Percentiles rank a stretch among this genome's conserved stretches.
These are phyloP conservation scores for Fagus sylvatica DNA, from an alignment of 306 rosid genomes.

Conservation along the genomic window DNA sequence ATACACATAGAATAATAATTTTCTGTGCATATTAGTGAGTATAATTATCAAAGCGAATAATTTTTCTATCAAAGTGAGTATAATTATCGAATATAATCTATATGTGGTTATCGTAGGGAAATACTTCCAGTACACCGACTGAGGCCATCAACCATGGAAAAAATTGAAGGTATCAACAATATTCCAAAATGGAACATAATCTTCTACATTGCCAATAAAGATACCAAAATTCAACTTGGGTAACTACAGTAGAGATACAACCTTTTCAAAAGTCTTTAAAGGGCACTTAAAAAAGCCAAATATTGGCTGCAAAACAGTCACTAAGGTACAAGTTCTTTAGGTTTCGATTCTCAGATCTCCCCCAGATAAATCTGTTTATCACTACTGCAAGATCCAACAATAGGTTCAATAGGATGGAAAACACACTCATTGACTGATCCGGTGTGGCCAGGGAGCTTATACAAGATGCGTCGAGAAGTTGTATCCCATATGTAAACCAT, in stretches of 20 bases:
- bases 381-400: constrained; percentile 86
- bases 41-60: too few species aligned
- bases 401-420: constrained; percentile 84
- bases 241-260: background rate
- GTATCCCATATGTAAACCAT: constrained; percentile 97
- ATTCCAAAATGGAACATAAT: too few species aligned
- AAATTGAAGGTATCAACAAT: too few species aligned
- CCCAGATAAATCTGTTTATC: constrained; percentile 92
- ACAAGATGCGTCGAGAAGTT: constrained; percentile 83
- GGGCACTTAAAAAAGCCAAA: background rate
- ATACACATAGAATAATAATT: too few species aligned
- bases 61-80: too few species aligned
- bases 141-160: too few species aligned
- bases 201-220: background rate
- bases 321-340: background rate
- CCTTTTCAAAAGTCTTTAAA: background rate
- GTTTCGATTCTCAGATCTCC: constrained; percentile 56
- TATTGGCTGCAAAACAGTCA: background rate
- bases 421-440: constrained; percentile 75
- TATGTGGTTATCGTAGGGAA: too few species aligned
- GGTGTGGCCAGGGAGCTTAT: constrained; percentile 92
- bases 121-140: too few species aligned
- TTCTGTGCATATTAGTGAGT: too few species aligned
- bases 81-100: too few species aligned
- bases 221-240: background rate